phyloP scores from a whole-genome alignment of 2,329 filamentous ascomycete genomes.

The Venturia pyrina region DNA sequence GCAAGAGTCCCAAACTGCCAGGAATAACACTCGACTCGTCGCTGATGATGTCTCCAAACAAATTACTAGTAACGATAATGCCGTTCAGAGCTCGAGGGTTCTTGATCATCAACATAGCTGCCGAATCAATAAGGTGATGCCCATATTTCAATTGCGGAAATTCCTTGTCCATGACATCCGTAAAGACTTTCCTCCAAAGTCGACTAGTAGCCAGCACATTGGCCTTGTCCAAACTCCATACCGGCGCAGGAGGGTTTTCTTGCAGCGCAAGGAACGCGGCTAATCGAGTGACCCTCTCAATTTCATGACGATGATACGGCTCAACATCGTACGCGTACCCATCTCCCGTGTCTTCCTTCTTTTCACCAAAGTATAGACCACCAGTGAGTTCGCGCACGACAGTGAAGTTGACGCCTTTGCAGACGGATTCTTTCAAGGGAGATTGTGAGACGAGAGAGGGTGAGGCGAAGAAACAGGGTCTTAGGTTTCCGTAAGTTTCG shows the following conservation, averaged over 20 bases:
- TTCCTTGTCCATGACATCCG: constrained; percentile 75
- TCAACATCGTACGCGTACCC: constrained; percentile 74
- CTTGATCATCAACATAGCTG: constrained; percentile 98
- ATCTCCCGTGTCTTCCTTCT: constrained; percentile 68
- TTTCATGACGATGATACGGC: constrained; percentile 73
- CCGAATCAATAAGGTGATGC: constrained; percentile 89
- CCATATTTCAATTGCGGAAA: constrained; percentile 77
- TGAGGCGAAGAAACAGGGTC: constrained; percentile 91
- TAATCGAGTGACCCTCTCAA: constrained; percentile 78
- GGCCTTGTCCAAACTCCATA: constrained; percentile 89
- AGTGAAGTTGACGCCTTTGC: constrained; percentile 81
- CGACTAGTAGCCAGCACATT: constrained; percentile 88
- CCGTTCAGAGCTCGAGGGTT: constrained; percentile 82
- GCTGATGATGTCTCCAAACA: constrained; percentile 93
- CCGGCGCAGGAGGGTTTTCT: constrained; percentile 63
- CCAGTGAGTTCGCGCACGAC: constrained; percentile 87
- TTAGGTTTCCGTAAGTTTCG: constrained; percentile 86
- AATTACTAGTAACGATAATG: constrained; percentile 82
- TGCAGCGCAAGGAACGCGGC: constrained; percentile 72
- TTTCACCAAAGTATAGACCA: constrained; percentile 91
- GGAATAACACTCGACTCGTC: constrained; percentile 95
- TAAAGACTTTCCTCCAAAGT: constrained; percentile 80
- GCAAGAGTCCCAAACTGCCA: constrained; percentile 77
- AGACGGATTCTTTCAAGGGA: constrained; percentile 77
- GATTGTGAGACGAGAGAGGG: constrained; percentile 74